phyloP scores from a whole-genome alignment of 2,329 filamentous ascomycete species.

The Epichloe hybrida region DNA sequence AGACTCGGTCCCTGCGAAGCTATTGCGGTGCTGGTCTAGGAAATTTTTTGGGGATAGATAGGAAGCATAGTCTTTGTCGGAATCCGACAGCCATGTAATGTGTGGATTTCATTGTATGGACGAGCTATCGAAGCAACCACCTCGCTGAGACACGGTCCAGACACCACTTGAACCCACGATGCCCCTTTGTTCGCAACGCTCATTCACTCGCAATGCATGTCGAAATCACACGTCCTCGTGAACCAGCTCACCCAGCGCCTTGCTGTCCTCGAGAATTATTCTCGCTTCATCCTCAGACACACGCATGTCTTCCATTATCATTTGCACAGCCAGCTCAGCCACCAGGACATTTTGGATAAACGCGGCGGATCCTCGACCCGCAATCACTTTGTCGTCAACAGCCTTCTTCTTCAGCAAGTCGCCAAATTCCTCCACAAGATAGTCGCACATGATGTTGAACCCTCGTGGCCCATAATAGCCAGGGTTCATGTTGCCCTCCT shows the following conservation, averaged over 20 bases:
- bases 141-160: neutral
- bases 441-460: conserved; percentile 56
- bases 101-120: neutral
- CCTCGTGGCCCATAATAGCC: conserved; percentile 79
- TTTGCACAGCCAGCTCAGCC: conserved; percentile 47
- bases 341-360: conserved; percentile 68
- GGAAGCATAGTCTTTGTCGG: neutral
- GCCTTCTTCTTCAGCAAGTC: conserved; percentile 46
- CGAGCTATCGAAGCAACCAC: neutral
- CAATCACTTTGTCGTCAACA: conserved; percentile 50
- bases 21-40: conserved; percentile 18
- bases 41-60: neutral
- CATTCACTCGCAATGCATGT: neutral
- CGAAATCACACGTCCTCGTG: conserved; percentile 40
- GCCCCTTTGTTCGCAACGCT: neutral
- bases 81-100: neutral
- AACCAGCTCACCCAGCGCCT: conserved; percentile 51
- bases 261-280: conserved; percentile 51
- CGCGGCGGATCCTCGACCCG: conserved; percentile 49
- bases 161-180: neutral
- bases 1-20: conserved; percentile 24
- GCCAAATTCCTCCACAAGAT: conserved; percentile 48
- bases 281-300: conserved; percentile 30
- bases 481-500: conserved; percentile 47
- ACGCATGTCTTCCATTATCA: conserved; percentile 44